These are phyloP conservation scores for Paracoccidioides brasiliensis DNA, from an alignment of 2,329 filamentous ascomycete genomes.

Conservation along the genomic window DNA sequence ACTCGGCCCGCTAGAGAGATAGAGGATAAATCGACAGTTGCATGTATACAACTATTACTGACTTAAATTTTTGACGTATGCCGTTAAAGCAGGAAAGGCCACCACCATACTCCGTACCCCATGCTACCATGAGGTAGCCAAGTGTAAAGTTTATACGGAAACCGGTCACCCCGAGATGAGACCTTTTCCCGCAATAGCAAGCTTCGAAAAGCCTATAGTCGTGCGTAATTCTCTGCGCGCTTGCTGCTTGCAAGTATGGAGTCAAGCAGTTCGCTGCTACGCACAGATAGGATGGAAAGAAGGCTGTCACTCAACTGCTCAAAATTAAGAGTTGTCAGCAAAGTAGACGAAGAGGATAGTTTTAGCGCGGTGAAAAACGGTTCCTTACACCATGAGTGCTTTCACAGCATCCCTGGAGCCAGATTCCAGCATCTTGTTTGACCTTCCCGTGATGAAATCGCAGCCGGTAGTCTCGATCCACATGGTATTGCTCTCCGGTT, in stretches of 20 bases:
- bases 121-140: too few species aligned
- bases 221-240: slow-evolving; percentile 6
- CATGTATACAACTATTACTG: too few species aligned
- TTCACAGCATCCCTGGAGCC: slow-evolving; percentile 91
- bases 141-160: background rate
- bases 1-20: too few species aligned
- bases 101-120: too few species aligned
- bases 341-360: background rate
- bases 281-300: slow-evolving; percentile 60
- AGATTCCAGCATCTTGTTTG: slow-evolving; percentile 62
- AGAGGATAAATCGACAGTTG: too few species aligned
- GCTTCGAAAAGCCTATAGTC: slow-evolving; percentile 3
- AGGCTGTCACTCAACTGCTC: slow-evolving; percentile 58
- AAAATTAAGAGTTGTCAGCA: slow-evolving; percentile 1
- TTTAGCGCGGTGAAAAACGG: background rate
- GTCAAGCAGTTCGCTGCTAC: slow-evolving; percentile 11
- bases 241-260: slow-evolving; percentile 10
- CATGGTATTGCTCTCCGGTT: slow-evolving; percentile 29
- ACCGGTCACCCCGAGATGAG: background rate
- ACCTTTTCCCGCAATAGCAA: background rate
- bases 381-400: slow-evolving; percentile 57
- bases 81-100: too few species aligned
- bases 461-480: slow-evolving; percentile 67
- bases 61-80: too few species aligned
- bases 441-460: slow-evolving; percentile 57